These are phyloP conservation scores for Verticillium nonalfalfae DNA, from an alignment of 2,329 filamentous ascomycete genomes.

Conservation along the genomic window DNA sequence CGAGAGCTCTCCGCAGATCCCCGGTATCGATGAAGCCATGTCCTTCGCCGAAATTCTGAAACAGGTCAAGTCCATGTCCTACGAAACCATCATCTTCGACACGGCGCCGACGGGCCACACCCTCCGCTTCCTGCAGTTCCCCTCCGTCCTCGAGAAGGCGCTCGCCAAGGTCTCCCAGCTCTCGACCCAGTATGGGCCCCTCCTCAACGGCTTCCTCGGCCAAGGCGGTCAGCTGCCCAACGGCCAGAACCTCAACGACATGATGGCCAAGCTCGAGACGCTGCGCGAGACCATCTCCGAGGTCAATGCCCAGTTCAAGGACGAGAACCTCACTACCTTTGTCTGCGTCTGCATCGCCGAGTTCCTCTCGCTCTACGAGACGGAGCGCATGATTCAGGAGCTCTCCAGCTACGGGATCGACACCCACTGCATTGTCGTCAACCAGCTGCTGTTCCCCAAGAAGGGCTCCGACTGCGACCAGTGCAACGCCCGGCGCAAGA, in stretches of 20 bases:
- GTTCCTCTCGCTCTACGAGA: conserved; percentile 95
- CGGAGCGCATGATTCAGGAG: conserved; percentile 99
- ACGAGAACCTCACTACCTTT: conserved; percentile 90
- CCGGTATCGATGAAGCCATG: conserved; percentile 98
- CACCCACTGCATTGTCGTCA: conserved; percentile 95
- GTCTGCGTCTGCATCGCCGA: conserved; percentile 98
- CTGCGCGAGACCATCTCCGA: conserved; percentile 89
- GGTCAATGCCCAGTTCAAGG: conserved; percentile 98
- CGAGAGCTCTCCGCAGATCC: conserved; percentile 58
- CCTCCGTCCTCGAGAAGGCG: conserved; percentile 94
- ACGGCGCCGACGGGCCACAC: conserved; percentile 97
- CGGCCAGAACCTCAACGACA: conserved; percentile 86
- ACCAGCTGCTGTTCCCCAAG: conserved; percentile 92
- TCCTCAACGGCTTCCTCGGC: conserved; percentile 90
- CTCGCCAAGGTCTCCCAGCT: conserved; percentile 96
- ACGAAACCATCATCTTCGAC: conserved; percentile 99
- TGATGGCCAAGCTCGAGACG: conserved; percentile 91
- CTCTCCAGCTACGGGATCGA: conserved; percentile 89
- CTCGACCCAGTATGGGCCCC: conserved; percentile 88
- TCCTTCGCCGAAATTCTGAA: conserved; percentile 98
- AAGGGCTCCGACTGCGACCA: conserved; percentile 83
- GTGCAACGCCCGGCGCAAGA: conserved; percentile 89
- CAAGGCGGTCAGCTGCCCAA: conserved; percentile 70
- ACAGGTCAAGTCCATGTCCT: conserved; percentile 97
- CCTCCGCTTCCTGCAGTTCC: conserved; percentile 96